Percentiles rank a stretch among this genome's conserved stretches.
phyloP scores from a whole-genome alignment of 768 basidiomycete species.

The Tulasnella sp. region DNA sequence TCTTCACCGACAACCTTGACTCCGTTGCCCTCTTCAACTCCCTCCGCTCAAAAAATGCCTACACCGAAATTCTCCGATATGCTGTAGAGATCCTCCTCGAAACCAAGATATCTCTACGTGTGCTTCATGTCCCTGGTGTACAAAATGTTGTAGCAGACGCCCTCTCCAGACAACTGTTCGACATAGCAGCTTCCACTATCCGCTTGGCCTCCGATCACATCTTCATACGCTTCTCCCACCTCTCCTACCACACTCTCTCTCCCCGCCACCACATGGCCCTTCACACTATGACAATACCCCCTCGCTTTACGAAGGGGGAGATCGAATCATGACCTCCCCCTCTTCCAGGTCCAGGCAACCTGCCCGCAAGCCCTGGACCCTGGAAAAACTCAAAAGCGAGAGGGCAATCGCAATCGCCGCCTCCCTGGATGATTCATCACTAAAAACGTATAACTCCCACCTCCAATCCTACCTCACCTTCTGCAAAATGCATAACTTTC shows the following conservation, averaged over 20 bases:
- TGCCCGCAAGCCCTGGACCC: constrained; percentile 25
- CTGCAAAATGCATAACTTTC: constrained; percentile 12
- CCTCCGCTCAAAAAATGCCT: constrained; percentile 19
- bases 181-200: neutral
- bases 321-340: constrained; percentile 17
- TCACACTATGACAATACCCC: constrained; percentile 16
- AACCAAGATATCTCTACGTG: constrained; percentile 18
- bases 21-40: constrained; percentile 28
- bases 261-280: constrained; percentile 4
- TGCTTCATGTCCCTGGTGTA: constrained; percentile 21
- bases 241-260: neutral
- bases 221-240: constrained; percentile 8
- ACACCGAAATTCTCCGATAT: constrained; percentile 23
- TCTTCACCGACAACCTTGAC: constrained; percentile 27
- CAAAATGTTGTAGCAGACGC: constrained; percentile 19
- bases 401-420: constrained; percentile 26
- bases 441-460: constrained; percentile 19
- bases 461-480: constrained; percentile 16
- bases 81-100: constrained; percentile 19
- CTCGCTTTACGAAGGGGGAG: constrained; percentile 12
- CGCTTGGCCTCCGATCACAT: constrained; percentile 10
- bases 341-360: constrained; percentile 26
- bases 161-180: constrained; percentile 19
- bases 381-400: constrained; percentile 25
- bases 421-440: constrained; percentile 23